Evolutionary conservation across 164 flowering plant genomes (phyloP), one percentile per base, ranked within the genome.

Genomic region (Chloranthus sessilifolius): DNA sequence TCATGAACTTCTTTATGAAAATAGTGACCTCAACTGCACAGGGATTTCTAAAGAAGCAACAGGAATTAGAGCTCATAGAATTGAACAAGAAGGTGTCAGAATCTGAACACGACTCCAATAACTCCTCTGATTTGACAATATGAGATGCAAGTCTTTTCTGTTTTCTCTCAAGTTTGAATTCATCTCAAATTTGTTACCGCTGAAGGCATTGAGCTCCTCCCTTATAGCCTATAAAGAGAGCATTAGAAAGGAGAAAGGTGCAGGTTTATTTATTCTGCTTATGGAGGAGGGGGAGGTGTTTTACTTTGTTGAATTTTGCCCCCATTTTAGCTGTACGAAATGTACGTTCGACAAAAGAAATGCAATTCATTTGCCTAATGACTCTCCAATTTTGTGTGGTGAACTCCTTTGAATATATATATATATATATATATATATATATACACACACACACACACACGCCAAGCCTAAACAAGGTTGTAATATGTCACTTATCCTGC

Each of bases 21-120:
- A 83, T 89, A 40, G 80, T 94, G 50, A 82, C 63, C 40, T 53
- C 89, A 55, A 89, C 99, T 51, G 95, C 97, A 15, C 95, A 81
- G 49, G 60, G 75, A 7, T 75, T 68, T 62, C 85, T 79, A 17
- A 85, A 76, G 74, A 79, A 78, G 50, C 77, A 80, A 62, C 97
- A 78, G 55, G 95, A 82, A 16, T 59, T 63, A 36, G 87, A 92
- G 59, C 8, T 86, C 31, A 71, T 62, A 14, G 56, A 66, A 27
- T 49, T 74, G 53, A 58, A 29, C 22, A 16, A 17, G 3, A 25
- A 51, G 42, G 6, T 10, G 21, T 31, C 58, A 5, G 14, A 22
- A 2, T 21, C 24, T 12, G 43, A 23, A n/a, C 22, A n/a, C n/a
- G n/a, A 15, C 15, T 42, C 25, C 15, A 53, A 23, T 1, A 49